Evolutionary conservation across 305 asterid genomes (phyloP).

Genomic region (Rubia tinctorum): DNA sequence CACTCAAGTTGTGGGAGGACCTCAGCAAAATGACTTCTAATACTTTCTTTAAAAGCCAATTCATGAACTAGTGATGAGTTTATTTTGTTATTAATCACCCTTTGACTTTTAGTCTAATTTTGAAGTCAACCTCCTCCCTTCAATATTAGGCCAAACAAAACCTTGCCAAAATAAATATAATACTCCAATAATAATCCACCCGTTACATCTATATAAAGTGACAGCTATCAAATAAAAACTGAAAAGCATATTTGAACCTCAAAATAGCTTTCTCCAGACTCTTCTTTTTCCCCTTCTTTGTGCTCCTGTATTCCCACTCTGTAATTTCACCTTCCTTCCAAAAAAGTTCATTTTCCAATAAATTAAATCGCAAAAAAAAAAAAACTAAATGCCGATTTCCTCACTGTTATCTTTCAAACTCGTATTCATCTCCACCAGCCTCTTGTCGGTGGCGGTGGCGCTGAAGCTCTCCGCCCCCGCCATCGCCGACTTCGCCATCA

Average conservation of each 20-base stretch:
- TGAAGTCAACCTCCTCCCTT: not conserved
- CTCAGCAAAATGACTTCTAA: too few relatives aligned
- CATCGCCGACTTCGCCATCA: slow-evolving; percentile 41
- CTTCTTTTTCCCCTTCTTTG: not conserved
- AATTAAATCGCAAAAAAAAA: not conserved
- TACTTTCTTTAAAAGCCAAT: too few relatives aligned
- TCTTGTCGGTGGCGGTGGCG: slow-evolving; percentile 54
- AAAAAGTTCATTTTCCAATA: not conserved
- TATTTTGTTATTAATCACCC: too few relatives aligned
- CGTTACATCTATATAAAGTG: not conserved
- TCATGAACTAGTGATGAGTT: too few relatives aligned
- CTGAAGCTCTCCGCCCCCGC: slow-evolving; percentile 43
- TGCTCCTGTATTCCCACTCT: not conserved
- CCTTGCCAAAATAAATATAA: not conserved
- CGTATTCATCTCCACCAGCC: slow-evolving; percentile 47
- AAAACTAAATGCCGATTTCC: slow-evolving; percentile 22
- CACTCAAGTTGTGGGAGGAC: too few relatives aligned
- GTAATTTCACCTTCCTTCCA: not conserved
- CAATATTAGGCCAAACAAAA: not conserved
- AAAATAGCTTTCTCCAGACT: not conserved
- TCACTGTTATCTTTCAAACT: slow-evolving; percentile 32
- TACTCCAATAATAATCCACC: not conserved
- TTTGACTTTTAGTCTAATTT: not conserved
- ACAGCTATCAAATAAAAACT: not conserved
- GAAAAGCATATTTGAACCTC: not conserved